Percentiles rank a stretch among this genome's conserved stretches.
Conservation (phyloP, 306 rosid species). For the Benincasa hispida region DNA sequence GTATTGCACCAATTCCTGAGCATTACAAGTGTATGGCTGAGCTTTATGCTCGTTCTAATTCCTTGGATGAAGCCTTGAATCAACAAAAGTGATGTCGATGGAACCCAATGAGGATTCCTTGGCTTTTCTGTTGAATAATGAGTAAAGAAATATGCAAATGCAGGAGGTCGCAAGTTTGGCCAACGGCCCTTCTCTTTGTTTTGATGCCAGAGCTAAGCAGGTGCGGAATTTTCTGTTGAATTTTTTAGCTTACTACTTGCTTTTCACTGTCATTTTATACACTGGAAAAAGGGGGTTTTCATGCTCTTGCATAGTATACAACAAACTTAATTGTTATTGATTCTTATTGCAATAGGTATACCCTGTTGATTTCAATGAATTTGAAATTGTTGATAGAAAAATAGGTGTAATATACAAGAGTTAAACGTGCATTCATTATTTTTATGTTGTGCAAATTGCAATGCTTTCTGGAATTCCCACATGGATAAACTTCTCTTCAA, state of each 20-base stretch:
- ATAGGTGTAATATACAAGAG: background rate
- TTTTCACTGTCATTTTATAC: background rate
- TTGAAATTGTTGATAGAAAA: background rate
- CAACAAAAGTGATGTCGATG: conserved; percentile 2
- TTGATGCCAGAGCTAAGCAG: background rate
- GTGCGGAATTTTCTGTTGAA: background rate
- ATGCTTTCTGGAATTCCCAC: background rate
- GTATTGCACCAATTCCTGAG: conserved; percentile 38
- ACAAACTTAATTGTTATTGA: background rate
- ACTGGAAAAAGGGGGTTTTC: background rate
- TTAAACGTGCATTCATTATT: background rate
- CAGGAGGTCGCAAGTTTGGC: background rate
- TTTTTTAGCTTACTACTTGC: background rate
- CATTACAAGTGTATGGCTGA: conserved; percentile 41
- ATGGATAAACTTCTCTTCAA: background rate
- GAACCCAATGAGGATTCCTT: background rate
- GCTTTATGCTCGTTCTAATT: conserved; percentile 26
- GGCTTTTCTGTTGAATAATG: background rate
- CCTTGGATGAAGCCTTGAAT: conserved; percentile 16
- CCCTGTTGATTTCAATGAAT: background rate
- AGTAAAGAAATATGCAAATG: background rate
- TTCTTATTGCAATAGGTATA: background rate
- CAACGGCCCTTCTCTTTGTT: background rate
- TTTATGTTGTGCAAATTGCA: background rate
- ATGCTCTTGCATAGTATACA: background rate